Evolutionary conservation across 345 rosid genomes (phyloP).

Genomic region (Euphorbia tirucalli): DNA sequence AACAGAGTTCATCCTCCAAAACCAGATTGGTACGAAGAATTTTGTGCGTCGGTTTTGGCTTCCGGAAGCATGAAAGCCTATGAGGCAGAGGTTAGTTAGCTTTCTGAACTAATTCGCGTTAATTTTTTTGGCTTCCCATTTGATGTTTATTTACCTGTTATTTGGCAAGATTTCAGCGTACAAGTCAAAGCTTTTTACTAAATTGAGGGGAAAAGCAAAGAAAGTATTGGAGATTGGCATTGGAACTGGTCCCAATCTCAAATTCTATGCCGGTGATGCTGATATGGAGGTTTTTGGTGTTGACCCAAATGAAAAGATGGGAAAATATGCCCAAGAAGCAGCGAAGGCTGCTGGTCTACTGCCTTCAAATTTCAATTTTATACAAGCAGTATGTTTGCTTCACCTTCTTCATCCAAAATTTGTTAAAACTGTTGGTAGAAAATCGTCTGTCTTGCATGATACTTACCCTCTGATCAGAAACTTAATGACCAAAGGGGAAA

Average conservation of each 20-base stretch:
- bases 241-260: conserved; percentile 87
- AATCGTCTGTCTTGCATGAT: too few species aligned
- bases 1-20: conserved; percentile 59
- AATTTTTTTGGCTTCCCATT: not conserved
- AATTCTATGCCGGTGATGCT: conserved; percentile 47
- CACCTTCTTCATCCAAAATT: not conserved
- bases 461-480: too few species aligned
- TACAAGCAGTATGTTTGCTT: conserved; percentile 54
- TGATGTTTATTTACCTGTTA: not conserved
- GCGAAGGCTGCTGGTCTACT: conserved; percentile 66
- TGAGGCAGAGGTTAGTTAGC: conserved; percentile 58
- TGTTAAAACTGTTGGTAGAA: too few species aligned
- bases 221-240: conserved; percentile 76
- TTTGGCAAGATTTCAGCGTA: conserved; percentile 54
- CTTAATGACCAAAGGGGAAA: not conserved
- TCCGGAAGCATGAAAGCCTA: conserved; percentile 51
- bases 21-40: conserved; percentile 79
- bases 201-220: conserved; percentile 57
- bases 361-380: conserved; percentile 48
- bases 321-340: conserved; percentile 56
- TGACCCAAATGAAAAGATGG: conserved; percentile 80
- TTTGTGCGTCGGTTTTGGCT: conserved; percentile 50
- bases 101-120: not conserved
- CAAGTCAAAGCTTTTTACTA: conserved; percentile 54
- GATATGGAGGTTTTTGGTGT: conserved; percentile 58